These are phyloP conservation scores for Rhizodiscina lignyota DNA, from an alignment of 495 filamentous ascomycete species.

Conservation along the genomic window DNA sequence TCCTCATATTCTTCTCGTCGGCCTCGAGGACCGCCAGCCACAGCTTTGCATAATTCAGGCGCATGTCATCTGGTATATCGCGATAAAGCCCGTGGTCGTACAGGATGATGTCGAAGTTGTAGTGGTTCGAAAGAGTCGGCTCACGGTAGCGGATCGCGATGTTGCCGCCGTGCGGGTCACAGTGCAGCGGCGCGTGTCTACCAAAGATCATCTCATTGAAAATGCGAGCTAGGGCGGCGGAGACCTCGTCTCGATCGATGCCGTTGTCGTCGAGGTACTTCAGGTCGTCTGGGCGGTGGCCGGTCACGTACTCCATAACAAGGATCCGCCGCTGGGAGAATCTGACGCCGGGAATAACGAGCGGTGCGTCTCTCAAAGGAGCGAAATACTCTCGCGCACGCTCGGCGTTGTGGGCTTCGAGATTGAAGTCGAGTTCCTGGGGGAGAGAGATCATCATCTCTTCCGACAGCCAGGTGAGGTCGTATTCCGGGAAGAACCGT, in stretches of 20 bases:
- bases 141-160: conserved; percentile 60
- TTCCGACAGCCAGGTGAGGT: conserved; percentile 83
- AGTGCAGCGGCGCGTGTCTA: conserved; percentile 75
- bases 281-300: conserved; percentile 78
- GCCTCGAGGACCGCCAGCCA: conserved; percentile 93
- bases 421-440: conserved; percentile 76
- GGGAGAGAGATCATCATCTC: conserved; percentile 89
- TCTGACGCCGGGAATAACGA: conserved; percentile 79
- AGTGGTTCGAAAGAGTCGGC: neutral
- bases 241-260: conserved; percentile 93
- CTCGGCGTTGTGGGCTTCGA: conserved; percentile 74
- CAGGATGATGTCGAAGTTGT: conserved; percentile 92
- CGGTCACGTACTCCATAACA: conserved; percentile 89
- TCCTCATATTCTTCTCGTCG: conserved; percentile 67
- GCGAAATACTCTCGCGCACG: conserved; percentile 65
- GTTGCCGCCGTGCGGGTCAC: conserved; percentile 95
- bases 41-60: conserved; percentile 85
- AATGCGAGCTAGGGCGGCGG: conserved; percentile 73
- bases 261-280: conserved; percentile 66
- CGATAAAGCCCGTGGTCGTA: conserved; percentile 97
- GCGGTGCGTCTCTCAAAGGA: conserved; percentile 46
- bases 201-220: conserved; percentile 99
- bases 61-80: conserved; percentile 63
- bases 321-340: conserved; percentile 83
- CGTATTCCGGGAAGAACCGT: conserved; percentile 91